phyloP scores from a whole-genome alignment of 306 rosid genomes.

The Vigna hirtella region DNA sequence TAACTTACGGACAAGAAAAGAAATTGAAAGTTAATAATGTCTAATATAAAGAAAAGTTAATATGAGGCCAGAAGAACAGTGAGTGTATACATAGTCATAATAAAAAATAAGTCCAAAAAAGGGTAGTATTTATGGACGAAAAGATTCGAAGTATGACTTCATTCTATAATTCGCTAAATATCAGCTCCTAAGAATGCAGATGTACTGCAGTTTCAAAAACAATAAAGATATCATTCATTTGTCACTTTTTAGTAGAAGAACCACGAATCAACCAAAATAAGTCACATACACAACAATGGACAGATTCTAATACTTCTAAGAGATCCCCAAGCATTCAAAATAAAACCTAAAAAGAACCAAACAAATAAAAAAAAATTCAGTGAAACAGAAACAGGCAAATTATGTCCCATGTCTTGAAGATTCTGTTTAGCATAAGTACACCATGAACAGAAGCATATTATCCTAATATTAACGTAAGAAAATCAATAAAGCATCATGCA shows the following conservation, averaged over 20 bases:
- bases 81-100: not conserved
- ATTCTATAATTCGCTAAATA: not conserved
- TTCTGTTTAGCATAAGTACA: not conserved
- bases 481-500: not conserved
- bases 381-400: no score
- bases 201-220: slow-evolving; percentile 8
- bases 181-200: not conserved
- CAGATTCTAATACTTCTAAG: not conserved
- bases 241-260: not conserved
- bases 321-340: slow-evolving; percentile 18
- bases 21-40: not conserved
- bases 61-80: not conserved
- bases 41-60: not conserved
- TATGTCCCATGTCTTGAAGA: no score
- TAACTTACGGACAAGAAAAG: not conserved
- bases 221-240: no score
- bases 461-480: not conserved
- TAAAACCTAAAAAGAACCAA: slow-evolving; percentile 7
- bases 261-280: slow-evolving; percentile 4
- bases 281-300: not conserved
- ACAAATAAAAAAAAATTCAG: not conserved
- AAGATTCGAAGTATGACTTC: not conserved
- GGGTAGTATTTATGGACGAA: not conserved
- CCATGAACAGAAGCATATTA: not conserved
- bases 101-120: not conserved